Evolutionary conservation across 2,329 filamentous ascomycete genomes (phyloP).

Genomic region (Trichoderma sp.): DNA sequence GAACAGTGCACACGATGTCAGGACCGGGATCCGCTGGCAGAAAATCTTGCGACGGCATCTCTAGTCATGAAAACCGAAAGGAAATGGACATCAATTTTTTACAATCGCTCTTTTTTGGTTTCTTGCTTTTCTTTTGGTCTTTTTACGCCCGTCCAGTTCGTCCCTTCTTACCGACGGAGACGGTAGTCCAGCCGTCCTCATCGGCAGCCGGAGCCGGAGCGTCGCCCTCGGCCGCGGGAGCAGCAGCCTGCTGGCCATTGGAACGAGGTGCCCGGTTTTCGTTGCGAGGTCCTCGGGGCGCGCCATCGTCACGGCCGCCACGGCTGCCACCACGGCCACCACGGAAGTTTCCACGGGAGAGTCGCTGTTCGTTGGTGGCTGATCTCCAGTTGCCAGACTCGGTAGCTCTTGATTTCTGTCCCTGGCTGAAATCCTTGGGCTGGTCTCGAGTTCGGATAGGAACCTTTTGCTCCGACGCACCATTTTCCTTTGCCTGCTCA

Average conservation of each 20-base stretch:
- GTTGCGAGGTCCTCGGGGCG: conserved; percentile 44
- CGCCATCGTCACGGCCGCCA: conserved; percentile 43
- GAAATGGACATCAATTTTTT: conserved; percentile 36
- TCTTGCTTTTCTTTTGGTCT: background rate
- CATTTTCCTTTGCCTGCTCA: conserved; percentile 32
- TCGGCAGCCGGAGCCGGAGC: conserved; percentile 48
- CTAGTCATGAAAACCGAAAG: conserved; percentile 37
- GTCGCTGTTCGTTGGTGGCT: conserved; percentile 48
- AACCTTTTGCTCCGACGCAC: conserved; percentile 49
- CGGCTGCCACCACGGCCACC: conserved; percentile 39
- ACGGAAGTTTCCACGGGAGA: conserved; percentile 45
- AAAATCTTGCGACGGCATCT: conserved; percentile 34
- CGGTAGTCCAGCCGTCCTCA: conserved; percentile 66
- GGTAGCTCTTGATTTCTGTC: conserved; percentile 52
- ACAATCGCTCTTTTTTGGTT: conserved; percentile 31
- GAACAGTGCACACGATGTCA: conserved; percentile 19
- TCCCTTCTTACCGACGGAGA: conserved; percentile 37
- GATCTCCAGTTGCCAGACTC: conserved; percentile 63
- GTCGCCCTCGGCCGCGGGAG: conserved; percentile 34
- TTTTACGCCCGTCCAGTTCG: conserved; percentile 36
- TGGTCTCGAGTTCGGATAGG: conserved; percentile 43
- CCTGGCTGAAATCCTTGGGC: conserved; percentile 45
- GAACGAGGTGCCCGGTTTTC: conserved; percentile 47
- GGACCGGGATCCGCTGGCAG: conserved; percentile 26
- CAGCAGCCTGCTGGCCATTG: conserved; percentile 44